phyloP scores from a whole-genome alignment of 192 early-diverging fungal genomes.

The Piromyces sp. region DNA sequence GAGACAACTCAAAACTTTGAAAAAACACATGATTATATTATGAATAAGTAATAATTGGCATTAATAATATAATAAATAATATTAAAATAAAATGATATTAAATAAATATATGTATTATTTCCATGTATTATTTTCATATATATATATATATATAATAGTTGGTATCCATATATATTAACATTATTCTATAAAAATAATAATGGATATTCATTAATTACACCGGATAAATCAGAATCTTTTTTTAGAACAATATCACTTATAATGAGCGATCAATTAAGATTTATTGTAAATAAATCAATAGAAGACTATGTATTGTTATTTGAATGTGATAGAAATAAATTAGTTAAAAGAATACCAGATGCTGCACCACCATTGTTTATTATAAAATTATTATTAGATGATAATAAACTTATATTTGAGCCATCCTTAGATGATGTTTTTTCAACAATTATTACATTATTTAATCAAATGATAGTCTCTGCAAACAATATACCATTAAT shows the following conservation, averaged over 20 bases:
- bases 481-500: background rate
- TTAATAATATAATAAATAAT: background rate
- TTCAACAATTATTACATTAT: conserved; percentile 18
- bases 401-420: conserved; percentile 21
- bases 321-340: conserved; percentile 7
- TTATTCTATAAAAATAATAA: conserved; percentile 42
- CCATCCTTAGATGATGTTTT: conserved; percentile 22
- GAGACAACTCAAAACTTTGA: conserved; percentile 24
- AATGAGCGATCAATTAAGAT: conserved; percentile 26
- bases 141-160: conserved; percentile 13
- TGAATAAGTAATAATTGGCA: conserved; percentile 21
- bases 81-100: too few species aligned
- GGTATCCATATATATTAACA: conserved; percentile 42
- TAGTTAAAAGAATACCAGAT: conserved; percentile 12
- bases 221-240: conserved; percentile 29
- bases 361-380: conserved; percentile 3
- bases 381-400: conserved; percentile 15
- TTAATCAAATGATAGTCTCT: conserved; percentile 9
- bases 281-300: conserved; percentile 22
- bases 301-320: conserved; percentile 32
- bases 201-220: conserved; percentile 29
- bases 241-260: conserved; percentile 29
- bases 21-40: conserved; percentile 33
- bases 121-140: too few species aligned
- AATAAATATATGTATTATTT: too few species aligned